phyloP scores from a whole-genome alignment of 2,329 filamentous ascomycete genomes.

The Aureobasidium namibiae region DNA sequence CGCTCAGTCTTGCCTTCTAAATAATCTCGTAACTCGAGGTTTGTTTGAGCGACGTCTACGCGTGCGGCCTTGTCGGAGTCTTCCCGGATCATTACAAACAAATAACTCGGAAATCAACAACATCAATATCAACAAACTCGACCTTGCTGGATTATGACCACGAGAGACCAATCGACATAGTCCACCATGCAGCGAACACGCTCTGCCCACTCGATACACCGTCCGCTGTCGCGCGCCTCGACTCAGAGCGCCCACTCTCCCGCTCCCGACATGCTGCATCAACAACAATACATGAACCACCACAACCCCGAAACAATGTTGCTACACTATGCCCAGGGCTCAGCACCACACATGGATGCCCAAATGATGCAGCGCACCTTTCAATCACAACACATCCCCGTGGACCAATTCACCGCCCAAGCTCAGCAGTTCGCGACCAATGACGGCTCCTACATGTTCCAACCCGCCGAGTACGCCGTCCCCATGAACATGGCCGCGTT shows the following conservation, averaged over 20 bases:
- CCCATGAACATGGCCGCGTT: constrained; percentile 8
- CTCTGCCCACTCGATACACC: constrained; percentile 15
- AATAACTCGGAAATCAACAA: constrained; percentile 11
- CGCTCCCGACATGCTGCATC: constrained; percentile 16
- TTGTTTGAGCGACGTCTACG: constrained; percentile 3
- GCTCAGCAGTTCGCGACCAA: constrained; percentile 9
- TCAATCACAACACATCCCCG: constrained; percentile 12
- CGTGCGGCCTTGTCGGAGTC: constrained; percentile 6
- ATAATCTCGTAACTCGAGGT: not conserved
- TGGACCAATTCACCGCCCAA: constrained; percentile 12
- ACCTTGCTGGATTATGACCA: constrained; percentile 4
- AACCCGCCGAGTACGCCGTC: not conserved
- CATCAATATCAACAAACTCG: constrained; percentile 11
- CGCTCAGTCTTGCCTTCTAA: not conserved
- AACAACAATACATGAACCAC: constrained; percentile 16
- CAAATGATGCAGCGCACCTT: constrained; percentile 15
- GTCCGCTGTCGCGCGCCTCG: constrained; percentile 16
- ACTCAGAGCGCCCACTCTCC: constrained; percentile 16
- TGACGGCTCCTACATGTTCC: constrained; percentile 13
- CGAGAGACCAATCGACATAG: constrained; percentile 11
- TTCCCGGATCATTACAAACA: constrained; percentile 10
- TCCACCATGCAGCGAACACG: constrained; percentile 16
- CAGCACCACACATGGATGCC: constrained; percentile 15
- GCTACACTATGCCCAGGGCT: constrained; percentile 14
- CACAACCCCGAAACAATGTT: constrained; percentile 13